Evolutionary conservation across 257 asterid genomes (phyloP).

Genomic region (Cynanchum wilfordii): DNA sequence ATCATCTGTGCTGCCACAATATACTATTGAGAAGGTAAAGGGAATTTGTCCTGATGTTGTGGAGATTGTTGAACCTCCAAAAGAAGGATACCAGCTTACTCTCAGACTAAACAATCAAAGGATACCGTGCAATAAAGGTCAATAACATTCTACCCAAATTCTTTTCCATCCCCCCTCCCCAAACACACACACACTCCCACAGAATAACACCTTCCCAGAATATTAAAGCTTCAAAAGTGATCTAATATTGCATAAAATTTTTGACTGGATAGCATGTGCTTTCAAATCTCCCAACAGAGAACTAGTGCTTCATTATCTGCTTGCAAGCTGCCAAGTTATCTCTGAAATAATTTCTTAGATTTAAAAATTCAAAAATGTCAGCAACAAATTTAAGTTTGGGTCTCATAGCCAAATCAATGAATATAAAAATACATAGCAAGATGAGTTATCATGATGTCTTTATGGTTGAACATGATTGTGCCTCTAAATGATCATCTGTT

Average conservation of each 20-base stretch:
- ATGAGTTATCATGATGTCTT: background rate
- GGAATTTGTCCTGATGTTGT: constrained; percentile 51
- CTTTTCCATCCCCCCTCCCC: background rate
- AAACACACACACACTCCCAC: background rate
- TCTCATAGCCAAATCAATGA: background rate
- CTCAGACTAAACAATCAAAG: constrained; percentile 50
- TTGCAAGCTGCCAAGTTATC: background rate
- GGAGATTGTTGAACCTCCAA: constrained; percentile 60
- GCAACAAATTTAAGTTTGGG: background rate
- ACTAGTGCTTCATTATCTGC: background rate
- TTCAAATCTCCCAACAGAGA: background rate
- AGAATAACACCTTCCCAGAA: background rate
- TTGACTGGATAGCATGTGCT: background rate
- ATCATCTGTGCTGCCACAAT: constrained; percentile 47
- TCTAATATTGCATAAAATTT: background rate
- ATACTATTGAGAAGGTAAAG: constrained; percentile 55
- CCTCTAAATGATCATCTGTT: background rate
- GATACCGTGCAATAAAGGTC: constrained; percentile 57
- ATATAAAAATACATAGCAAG: background rate
- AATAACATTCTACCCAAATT: constrained; percentile 8
- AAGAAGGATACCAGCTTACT: constrained; percentile 67
- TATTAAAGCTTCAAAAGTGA: background rate
- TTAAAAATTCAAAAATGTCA: background rate
- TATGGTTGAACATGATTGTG: background rate
- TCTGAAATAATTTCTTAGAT: background rate